Evolutionary conservation across 495 filamentous ascomycete species (phyloP), one percentile per base, ranked within the genome.

Genomic region (Neurospora sublineolata): DNA sequence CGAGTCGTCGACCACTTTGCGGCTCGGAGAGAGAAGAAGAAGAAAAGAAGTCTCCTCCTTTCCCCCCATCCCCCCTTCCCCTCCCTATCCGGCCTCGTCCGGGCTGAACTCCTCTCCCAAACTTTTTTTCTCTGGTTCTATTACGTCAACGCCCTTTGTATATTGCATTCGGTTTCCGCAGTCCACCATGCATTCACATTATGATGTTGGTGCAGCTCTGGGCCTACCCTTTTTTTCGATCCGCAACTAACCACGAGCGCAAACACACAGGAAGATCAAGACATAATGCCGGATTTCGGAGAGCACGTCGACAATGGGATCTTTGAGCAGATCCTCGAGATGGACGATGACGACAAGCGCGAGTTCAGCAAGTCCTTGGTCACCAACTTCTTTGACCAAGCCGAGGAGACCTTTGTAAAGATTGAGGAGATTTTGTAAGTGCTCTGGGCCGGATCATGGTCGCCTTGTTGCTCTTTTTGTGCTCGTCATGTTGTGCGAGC

Each of bases 301-400:
- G 92, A 96, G 73, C 84, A 84, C 74, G 90, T 99, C 78, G 95
- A 99, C 78, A 79, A 82, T 33, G 76, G 79, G 68, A 95, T 93
- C 71, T 99, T 99, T 73, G 90, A 92, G 72, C 95, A 99, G 82
- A 97, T 99, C 79, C 88, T 97, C 58, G 94, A 97, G 82, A 97
- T 97, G 94, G 94, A 97, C 78, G 94, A 97, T 58, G 91, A 92
- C 72, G 90, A 91, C 68, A 91, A 93, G 81, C 73, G 93, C 90
- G 71, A 97, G 67, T 86, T 86, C 84, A 93, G 89, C 82, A 87
- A 86, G 77, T 89, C 92, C 67, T 96, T 99, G 71, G 96, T 99
- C 4, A 89, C 86, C 75, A 92, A 91, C 44, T 99, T 97, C 83
- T 97, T 98, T 71, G 90, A 94, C 20, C 95, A 99, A 81, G 95